Evolutionary conservation across 1,284 basidiomycete species (phyloP), one percentile per base, ranked within the genome.

Genomic region (Ustilago cynodontis): DNA sequence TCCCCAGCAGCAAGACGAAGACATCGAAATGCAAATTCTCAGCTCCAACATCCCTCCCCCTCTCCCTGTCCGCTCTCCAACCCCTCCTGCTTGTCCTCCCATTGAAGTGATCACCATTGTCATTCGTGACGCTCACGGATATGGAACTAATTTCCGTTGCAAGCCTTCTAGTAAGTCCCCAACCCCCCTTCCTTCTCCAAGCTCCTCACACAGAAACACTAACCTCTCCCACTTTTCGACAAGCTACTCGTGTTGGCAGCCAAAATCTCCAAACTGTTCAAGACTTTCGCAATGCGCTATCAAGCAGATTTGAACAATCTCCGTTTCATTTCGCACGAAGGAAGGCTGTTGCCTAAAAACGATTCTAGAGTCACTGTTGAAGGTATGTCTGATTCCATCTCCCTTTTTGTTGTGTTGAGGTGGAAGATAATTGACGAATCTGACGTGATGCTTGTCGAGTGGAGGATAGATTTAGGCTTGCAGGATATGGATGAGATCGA

Each of bases 401-500:
- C 22, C 18, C 7, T 14, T 20, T 11, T 45, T 45, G 8, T 11
- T 8, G 18, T 45, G 22, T 16, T 28, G 20, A 11, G 45, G 9
- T 49, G 45, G 31, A 33, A 33, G 6, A 33, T 6, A 22, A 24
- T 11, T 47, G 1, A 24, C 11, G n/a, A 11, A 1, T 22, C 33
- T 24, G 45, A 13, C 0, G 26, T 24, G 1, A 26, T 14, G 43
- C 29, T n/a, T 47, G 28, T n/a, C n/a, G n/a, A n/a, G 20, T 33
- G 1, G 7, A 13, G 29, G 26, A 7, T 20, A 52, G 57, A 22
- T 0, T 37, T 9, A 13, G 65, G 62, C 0, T 14, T 74, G 7
- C 50, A 65, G 22, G 71, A 74, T 26, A 62, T 54, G 0, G 71
- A 74, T 9, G 59, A 65, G 50, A 69, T 74, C 41, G 61, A 68